Evolutionary conservation across 106 monocot species (phyloP), one percentile per base, ranked within the genome.

Genomic region (Dendrobium officinale): DNA sequence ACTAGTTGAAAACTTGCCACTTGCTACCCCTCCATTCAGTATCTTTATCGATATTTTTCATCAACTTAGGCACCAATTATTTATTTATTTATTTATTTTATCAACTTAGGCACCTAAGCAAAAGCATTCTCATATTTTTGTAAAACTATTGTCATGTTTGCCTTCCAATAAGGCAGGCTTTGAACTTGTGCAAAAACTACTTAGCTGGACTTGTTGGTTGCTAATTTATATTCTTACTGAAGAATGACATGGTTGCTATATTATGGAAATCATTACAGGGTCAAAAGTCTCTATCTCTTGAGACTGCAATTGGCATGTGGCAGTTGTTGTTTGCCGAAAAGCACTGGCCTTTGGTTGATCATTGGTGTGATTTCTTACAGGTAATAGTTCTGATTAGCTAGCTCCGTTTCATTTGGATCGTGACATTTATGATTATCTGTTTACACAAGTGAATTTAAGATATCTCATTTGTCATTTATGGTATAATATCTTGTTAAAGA

Each of bases 281-380:
- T 67, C 99, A 99, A 86, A 99, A 99, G 87, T 95, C 99, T 79
- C 81, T 99, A 64, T 89, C 95, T 48, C 56, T 95, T 80, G 99
- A 99, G 75, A 99, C 99, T 59, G 99, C 99, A 73, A 87, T 99
- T 80, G 99, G 99, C 77, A 99, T 99, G 99, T 99, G 99, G 99
- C 95, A 93, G 82, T 85, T 99, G 55, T 83, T 99, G 17, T 99
- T 95, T 89, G 85, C 92, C 37, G 99, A 95, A 77, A 95, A 88
- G 55, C 85, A 87, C 20, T 99, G 99, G 99, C 88, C 93, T 76
- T 85, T 99, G 33, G 82, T 99, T 84, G 99, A 95, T 70, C 88
- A 95, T 79, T 99, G 99, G 99, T 99, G 99, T 76, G 83, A 93
- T 44, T 95, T 95, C 77, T 82, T 95, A 73, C 93, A 95, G 93